Evolutionary conservation across 148 eudicot species (phyloP).

Genomic region (Spergularia bocconei): DNA sequence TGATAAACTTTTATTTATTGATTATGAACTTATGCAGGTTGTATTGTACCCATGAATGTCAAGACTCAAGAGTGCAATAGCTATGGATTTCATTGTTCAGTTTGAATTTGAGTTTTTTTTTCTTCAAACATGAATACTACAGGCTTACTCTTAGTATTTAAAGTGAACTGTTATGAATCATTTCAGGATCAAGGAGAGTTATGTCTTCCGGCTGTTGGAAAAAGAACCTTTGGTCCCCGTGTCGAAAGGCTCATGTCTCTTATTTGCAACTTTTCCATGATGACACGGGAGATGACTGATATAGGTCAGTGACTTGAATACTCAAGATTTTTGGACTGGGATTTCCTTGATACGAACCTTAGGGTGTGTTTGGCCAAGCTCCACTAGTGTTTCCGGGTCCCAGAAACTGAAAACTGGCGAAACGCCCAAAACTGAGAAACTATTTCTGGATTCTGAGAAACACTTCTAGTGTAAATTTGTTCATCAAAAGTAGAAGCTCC

Average conservation of each 20-base stretch:
- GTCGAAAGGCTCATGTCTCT: slow-evolving; percentile 16
- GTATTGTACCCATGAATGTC: background rate
- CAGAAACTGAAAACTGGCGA: too few relatives aligned
- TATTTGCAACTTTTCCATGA: slow-evolving; percentile 16
- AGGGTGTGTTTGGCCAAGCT: too few relatives aligned
- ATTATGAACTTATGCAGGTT: background rate
- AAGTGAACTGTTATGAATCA: background rate
- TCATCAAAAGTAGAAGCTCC: too few relatives aligned
- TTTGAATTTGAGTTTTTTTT: background rate
- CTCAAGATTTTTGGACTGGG: background rate
- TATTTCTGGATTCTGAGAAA: too few relatives aligned
- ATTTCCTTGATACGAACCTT: background rate
- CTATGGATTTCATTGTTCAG: background rate
- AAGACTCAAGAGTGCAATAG: background rate
- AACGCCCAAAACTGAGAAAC: too few relatives aligned
- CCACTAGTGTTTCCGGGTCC: too few relatives aligned
- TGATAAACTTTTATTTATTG: background rate
- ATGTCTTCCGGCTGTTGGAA: slow-evolving; percentile 5
- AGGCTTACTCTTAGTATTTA: background rate
- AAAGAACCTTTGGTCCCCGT: slow-evolving; percentile 10
- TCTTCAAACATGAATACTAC: background rate
- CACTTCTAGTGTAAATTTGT: too few relatives aligned
- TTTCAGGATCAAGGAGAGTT: slow-evolving; percentile 1
- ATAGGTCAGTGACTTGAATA: slow-evolving; percentile 8
- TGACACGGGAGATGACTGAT: slow-evolving; percentile 13